Evolutionary conservation across 2,329 filamentous ascomycete genomes (phyloP).

Genomic region (Neofusicoccum umdonicola): DNA sequence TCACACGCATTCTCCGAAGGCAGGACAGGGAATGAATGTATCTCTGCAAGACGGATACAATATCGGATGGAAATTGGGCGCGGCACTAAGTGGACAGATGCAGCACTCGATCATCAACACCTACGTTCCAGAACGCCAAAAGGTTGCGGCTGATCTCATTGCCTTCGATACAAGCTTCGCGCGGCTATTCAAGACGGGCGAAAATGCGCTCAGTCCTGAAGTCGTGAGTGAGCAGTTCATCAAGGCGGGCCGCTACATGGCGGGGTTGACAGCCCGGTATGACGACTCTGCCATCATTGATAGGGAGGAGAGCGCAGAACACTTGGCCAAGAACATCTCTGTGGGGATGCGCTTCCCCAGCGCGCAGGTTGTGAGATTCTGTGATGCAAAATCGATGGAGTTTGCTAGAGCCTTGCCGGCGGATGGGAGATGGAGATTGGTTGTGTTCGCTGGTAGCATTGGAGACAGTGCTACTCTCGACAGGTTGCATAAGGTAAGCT

Average conservation of each 20-base stretch:
- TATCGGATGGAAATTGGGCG: conserved; percentile 57
- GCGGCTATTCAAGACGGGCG: conserved; percentile 44
- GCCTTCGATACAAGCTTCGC: conserved; percentile 58
- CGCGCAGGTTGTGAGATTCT: conserved; percentile 58
- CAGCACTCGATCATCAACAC: conserved; percentile 53
- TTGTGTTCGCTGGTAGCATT: conserved; percentile 51
- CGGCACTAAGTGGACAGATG: conserved; percentile 34
- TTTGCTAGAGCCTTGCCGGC: conserved; percentile 50
- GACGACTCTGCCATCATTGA: conserved; percentile 49
- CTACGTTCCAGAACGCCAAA: conserved; percentile 59
- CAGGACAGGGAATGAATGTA: conserved; percentile 65
- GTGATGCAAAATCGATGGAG: conserved; percentile 58
- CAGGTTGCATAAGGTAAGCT: neutral
- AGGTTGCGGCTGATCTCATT: conserved; percentile 52
- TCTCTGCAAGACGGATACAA: conserved; percentile 60
- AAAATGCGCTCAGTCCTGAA: conserved; percentile 41
- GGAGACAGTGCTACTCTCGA: conserved; percentile 22
- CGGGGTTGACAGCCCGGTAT: conserved; percentile 59
- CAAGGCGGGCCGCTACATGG: conserved; percentile 58
- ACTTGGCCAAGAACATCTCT: conserved; percentile 36
- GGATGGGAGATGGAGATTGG: conserved; percentile 52
- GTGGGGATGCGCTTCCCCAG: conserved; percentile 53
- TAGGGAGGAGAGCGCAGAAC: conserved; percentile 31
- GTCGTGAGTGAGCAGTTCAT: conserved; percentile 59
- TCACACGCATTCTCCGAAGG: conserved; percentile 68